Percentiles rank a stretch among this genome's conserved stretches.
Conservation (phyloP, 352 stramenopile species). For the Phytophthora litchii region DNA sequence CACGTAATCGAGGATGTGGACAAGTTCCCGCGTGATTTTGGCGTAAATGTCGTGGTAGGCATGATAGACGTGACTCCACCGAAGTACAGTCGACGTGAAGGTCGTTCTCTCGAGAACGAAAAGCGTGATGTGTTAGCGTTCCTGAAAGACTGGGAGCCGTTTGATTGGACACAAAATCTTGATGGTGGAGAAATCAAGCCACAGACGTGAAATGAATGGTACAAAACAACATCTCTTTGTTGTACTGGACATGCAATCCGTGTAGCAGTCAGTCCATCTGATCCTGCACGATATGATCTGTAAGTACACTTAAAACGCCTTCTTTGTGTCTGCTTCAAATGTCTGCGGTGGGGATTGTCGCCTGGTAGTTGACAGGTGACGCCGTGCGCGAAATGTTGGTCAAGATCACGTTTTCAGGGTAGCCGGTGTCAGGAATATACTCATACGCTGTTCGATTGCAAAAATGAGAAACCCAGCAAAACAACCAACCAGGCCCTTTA, state of each 20-base stretch:
- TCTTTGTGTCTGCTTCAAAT: constrained; percentile 41
- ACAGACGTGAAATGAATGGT: constrained; percentile 9
- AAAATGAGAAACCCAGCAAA: not conserved
- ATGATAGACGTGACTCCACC: constrained; percentile 76
- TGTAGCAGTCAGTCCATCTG: constrained; percentile 7
- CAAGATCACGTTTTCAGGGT: constrained; percentile 46
- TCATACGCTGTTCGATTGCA: constrained; percentile 60
- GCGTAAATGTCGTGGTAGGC: constrained; percentile 74
- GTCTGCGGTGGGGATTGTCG: constrained; percentile 62
- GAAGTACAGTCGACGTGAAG: constrained; percentile 59
- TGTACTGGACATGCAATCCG: constrained; percentile 17
- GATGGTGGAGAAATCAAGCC: constrained; percentile 61
- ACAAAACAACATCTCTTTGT: constrained; percentile 13
- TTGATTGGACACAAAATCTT: constrained; percentile 78
- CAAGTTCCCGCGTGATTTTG: constrained; percentile 80
- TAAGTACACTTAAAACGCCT: constrained; percentile 21
- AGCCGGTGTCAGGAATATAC: constrained; percentile 76
- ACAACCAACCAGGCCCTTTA: not conserved
- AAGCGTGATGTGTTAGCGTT: constrained; percentile 69
- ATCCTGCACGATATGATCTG: constrained; percentile 3
- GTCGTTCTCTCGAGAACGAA: constrained; percentile 55
- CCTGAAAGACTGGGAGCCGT: constrained; percentile 66
- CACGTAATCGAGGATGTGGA: constrained; percentile 85
- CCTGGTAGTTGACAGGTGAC: constrained; percentile 67
- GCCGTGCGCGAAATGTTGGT: constrained; percentile 41